Conservation (phyloP, 1,284 basidiomycete genomes). For the Cystobasidium slooffiae region DNA sequence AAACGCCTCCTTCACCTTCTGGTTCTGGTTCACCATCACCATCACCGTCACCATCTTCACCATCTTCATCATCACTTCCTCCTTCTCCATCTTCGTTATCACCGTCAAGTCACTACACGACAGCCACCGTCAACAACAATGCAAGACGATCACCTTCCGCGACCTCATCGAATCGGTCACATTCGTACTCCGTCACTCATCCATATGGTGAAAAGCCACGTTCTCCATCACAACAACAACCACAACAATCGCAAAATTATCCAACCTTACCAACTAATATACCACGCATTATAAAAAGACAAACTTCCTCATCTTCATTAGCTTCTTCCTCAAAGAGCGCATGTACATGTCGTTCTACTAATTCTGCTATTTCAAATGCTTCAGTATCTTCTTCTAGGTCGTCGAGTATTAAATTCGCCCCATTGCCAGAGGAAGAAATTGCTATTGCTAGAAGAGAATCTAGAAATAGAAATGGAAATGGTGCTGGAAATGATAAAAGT, state of each 20-base stretch:
- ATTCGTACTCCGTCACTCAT: too few species aligned
- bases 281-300: conserved; percentile 6
- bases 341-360: conserved; percentile 30
- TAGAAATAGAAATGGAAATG: too few species aligned
- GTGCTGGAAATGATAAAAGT: neutral
- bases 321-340: neutral
- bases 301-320: conserved; percentile 25
- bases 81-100: conserved; percentile 13
- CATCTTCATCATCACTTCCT: conserved; percentile 7
- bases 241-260: conserved; percentile 1
- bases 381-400: conserved; percentile 12
- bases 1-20: neutral
- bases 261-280: neutral
- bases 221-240: neutral
- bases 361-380: conserved; percentile 14
- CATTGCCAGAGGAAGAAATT: conserved; percentile 35
- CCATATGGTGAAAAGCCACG: too few species aligned
- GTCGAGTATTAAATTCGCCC: conserved; percentile 30
- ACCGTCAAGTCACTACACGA: neutral
- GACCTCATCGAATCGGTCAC: neutral
- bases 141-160: neutral
- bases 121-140: neutral
- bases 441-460: neutral
- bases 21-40: neutral
- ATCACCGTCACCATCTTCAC: conserved; percentile 13